Evolutionary conservation across 140 eudicot species (phyloP).

Genomic region (Flaveria floridana): DNA sequence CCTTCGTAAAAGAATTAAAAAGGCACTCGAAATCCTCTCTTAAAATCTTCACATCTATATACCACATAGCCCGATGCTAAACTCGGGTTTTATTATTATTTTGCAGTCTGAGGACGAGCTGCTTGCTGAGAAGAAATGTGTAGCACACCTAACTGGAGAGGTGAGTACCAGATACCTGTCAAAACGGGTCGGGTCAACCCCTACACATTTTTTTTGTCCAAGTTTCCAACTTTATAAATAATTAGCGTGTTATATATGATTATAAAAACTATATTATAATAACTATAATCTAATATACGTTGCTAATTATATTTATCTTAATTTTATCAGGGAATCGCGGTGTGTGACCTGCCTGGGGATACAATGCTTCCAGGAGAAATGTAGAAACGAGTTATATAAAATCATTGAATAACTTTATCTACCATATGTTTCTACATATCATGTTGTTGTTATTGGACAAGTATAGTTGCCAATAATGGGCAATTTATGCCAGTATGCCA

Average conservation of each 20-base stretch:
- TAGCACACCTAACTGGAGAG: slow-evolving; percentile 96
- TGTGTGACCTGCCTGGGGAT: slow-evolving; percentile 87
- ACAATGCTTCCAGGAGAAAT: slow-evolving; percentile 99
- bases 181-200: background rate
- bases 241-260: too few species aligned
- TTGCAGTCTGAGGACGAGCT: slow-evolving; percentile 82
- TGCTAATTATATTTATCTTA: background rate
- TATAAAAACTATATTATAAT: too few species aligned
- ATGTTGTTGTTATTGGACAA: slow-evolving; percentile 7
- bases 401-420: background rate
- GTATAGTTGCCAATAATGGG: slow-evolving; percentile 27
- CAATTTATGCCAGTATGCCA: slow-evolving; percentile 24
- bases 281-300: too few species aligned
- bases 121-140: slow-evolving; percentile 88
- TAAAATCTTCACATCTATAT: too few species aligned
- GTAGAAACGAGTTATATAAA: slow-evolving; percentile 40
- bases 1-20: slow-evolving; percentile 68
- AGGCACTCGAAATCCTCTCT: slow-evolving; percentile 39
- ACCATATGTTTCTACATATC: background rate
- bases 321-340: slow-evolving; percentile 71
- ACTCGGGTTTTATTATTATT: too few species aligned
- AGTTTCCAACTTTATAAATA: too few species aligned
- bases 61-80: too few species aligned
- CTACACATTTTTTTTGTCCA: too few species aligned
- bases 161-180: slow-evolving; percentile 37